A percentile compares a stretch with the other conserved stretches of the same genome.
phyloP scores from a whole-genome alignment of 352 stramenopile species.

The Elongisporangium anandrum region DNA sequence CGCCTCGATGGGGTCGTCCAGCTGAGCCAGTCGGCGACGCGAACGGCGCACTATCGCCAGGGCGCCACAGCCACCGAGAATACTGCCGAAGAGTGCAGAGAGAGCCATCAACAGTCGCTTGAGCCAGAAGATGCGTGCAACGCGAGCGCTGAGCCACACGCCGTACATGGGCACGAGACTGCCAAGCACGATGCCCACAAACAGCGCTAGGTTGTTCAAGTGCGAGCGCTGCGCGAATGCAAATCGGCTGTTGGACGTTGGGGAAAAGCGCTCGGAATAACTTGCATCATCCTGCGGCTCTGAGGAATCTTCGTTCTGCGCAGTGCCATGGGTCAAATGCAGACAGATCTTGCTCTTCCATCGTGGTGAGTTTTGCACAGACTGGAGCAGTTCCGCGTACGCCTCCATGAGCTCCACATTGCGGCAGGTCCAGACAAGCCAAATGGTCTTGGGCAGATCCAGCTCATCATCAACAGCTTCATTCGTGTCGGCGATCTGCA shows the following conservation, averaged over 20 bases:
- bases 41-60: constrained; percentile 1
- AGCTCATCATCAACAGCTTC: constrained; percentile 10
- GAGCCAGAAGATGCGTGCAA: constrained; percentile 25
- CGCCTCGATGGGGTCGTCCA: constrained; percentile 14
- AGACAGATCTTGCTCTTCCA: constrained; percentile 53
- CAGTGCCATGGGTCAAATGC: constrained; percentile 27
- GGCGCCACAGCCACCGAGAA: constrained; percentile 21
- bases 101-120: constrained; percentile 30
- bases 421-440: constrained; percentile 51
- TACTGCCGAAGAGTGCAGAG: constrained; percentile 18
- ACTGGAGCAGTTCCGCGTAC: constrained; percentile 36
- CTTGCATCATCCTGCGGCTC: constrained; percentile 19
- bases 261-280: constrained; percentile 29
- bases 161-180: constrained; percentile 24
- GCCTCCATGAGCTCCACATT: constrained; percentile 38
- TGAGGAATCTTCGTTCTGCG: constrained; percentile 4
- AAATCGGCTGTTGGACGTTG: constrained; percentile 16
- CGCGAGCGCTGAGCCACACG: constrained; percentile 6
- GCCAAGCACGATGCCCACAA: constrained; percentile 24
- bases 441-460: constrained; percentile 36
- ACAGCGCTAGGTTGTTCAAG: constrained; percentile 25
- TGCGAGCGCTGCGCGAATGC: constrained; percentile 29
- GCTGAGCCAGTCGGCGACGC: too few species aligned
- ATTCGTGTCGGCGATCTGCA: constrained; percentile 20
- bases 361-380: constrained; percentile 26